Conservation (phyloP, 352 stramenopile species). For the Phytophthora crassamura region DNA sequence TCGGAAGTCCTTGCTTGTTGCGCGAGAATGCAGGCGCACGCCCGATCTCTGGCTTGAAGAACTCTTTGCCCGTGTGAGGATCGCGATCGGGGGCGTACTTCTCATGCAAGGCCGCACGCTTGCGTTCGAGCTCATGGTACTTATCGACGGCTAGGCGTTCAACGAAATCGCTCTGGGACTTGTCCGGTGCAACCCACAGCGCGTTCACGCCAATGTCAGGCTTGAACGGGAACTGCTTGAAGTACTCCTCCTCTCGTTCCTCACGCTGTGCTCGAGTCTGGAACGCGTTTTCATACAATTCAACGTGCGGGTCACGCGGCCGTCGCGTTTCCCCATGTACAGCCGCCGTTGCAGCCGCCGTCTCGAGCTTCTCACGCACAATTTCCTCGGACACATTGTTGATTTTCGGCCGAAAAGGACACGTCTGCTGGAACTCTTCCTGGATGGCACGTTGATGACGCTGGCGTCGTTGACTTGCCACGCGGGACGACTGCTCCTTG, state of each 20-base stretch:
- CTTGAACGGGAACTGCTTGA: slow-evolving; percentile 79
- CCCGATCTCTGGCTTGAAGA: slow-evolving; percentile 75
- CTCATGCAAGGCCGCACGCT: slow-evolving; percentile 56
- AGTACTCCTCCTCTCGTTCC: slow-evolving; percentile 58
- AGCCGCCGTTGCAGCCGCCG: slow-evolving; percentile 35
- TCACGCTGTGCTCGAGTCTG: slow-evolving; percentile 48
- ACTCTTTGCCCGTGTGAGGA: slow-evolving; percentile 60
- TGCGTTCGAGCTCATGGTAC: slow-evolving; percentile 68
- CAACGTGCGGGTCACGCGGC: slow-evolving; percentile 57
- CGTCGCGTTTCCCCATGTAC: slow-evolving; percentile 28
- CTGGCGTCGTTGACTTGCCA: slow-evolving; percentile 49
- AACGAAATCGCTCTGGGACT: slow-evolving; percentile 61
- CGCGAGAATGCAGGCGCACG: slow-evolving; percentile 69
- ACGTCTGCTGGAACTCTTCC: slow-evolving; percentile 69
- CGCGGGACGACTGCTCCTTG: slow-evolving; percentile 49
- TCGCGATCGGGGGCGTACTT: slow-evolving; percentile 77
- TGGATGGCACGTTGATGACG: slow-evolving; percentile 64
- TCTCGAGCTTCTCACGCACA: slow-evolving; percentile 70
- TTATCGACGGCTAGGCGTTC: slow-evolving; percentile 74
- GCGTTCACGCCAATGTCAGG: slow-evolving; percentile 81
- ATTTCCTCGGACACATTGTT: slow-evolving; percentile 78
- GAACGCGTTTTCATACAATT: slow-evolving; percentile 81
- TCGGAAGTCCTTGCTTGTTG: slow-evolving; percentile 73
- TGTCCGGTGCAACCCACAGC: slow-evolving; percentile 53
- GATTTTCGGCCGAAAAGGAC: slow-evolving; percentile 77